These are phyloP conservation scores for Xylaria sp. DNA, from an alignment of 2,329 filamentous ascomycete genomes.

Conservation along the genomic window DNA sequence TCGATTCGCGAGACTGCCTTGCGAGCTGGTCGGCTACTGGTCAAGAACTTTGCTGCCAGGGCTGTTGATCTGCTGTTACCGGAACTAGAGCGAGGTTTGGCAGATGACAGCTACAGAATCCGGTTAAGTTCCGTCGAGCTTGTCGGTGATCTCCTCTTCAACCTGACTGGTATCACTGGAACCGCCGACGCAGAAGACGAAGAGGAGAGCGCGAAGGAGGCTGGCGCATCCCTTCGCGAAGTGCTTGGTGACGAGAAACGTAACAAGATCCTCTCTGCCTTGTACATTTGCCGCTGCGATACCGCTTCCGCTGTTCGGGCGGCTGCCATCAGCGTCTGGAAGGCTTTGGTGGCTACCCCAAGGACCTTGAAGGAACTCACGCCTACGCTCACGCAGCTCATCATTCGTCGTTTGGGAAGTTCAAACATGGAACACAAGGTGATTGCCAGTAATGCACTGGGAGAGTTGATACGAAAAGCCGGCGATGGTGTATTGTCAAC, in stretches of 20 bases:
- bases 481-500: conserved; percentile 90
- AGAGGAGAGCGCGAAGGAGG: conserved; percentile 78
- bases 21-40: conserved; percentile 86
- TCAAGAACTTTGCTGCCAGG: conserved; percentile 97
- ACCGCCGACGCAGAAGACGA: conserved; percentile 76
- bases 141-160: conserved; percentile 95
- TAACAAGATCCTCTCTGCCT: conserved; percentile 93
- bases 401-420: conserved; percentile 91
- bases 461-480: conserved; percentile 95
- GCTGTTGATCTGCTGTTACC: conserved; percentile 93
- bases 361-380: conserved; percentile 93
- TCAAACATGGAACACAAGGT: conserved; percentile 99
- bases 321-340: conserved; percentile 93
- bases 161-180: conserved; percentile 89
- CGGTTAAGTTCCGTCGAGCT: conserved; percentile 97
- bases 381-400: conserved; percentile 89
- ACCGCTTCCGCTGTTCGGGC: conserved; percentile 89
- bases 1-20: conserved; percentile 97
- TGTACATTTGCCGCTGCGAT: conserved; percentile 97
- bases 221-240: conserved; percentile 89
- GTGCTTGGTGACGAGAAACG: conserved; percentile 94
- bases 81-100: conserved; percentile 91
- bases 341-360: conserved; percentile 90
- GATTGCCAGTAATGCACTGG: conserved; percentile 95
- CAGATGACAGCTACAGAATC: conserved; percentile 97